Conservation (phyloP, 352 stramenopile genomes). For the Phytophthora pistaciae region DNA sequence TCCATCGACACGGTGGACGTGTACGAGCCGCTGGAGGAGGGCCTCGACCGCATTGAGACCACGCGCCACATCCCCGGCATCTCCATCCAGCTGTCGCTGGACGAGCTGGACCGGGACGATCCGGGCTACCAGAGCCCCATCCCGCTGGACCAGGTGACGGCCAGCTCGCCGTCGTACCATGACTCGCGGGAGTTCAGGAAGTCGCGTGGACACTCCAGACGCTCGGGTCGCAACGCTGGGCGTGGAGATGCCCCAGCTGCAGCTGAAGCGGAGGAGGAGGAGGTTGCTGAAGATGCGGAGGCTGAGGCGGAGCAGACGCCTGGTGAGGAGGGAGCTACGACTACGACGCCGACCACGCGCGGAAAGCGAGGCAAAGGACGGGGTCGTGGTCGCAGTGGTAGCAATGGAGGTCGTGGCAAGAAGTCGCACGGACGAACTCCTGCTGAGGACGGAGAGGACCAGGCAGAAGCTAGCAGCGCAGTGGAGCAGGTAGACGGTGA, state of each 20-base stretch:
- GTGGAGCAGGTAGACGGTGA: constrained; percentile 30
- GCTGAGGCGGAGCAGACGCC: constrained; percentile 14
- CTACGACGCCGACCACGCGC: constrained; percentile 23
- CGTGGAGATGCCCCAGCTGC: constrained; percentile 14
- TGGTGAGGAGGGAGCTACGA: constrained; percentile 15
- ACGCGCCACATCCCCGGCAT: constrained; percentile 81
- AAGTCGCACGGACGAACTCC: constrained; percentile 26
- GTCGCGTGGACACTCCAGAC: constrained; percentile 31
- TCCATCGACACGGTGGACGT: constrained; percentile 85
- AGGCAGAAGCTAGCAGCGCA: constrained; percentile 23
- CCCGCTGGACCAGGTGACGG: constrained; percentile 58
- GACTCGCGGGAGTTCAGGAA: constrained; percentile 42
- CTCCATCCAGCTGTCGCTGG: constrained; percentile 77
- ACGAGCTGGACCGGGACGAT: constrained; percentile 63
- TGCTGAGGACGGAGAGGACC: constrained; percentile 23
- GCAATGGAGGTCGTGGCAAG: constrained; percentile 35
- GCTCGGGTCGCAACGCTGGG: constrained; percentile 21
- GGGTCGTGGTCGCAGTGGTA: constrained; percentile 39
- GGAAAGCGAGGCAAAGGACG: constrained; percentile 51
- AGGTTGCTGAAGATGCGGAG: constrained; percentile 18
- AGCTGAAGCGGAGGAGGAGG: constrained; percentile 4
- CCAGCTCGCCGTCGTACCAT: constrained; percentile 45
- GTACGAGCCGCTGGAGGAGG: constrained; percentile 89
- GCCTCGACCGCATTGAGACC: constrained; percentile 80
- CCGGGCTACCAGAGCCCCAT: constrained; percentile 83